Evolutionary conservation across 2,329 filamentous ascomycete genomes (phyloP).

Genomic region (Penicillium sp.): DNA sequence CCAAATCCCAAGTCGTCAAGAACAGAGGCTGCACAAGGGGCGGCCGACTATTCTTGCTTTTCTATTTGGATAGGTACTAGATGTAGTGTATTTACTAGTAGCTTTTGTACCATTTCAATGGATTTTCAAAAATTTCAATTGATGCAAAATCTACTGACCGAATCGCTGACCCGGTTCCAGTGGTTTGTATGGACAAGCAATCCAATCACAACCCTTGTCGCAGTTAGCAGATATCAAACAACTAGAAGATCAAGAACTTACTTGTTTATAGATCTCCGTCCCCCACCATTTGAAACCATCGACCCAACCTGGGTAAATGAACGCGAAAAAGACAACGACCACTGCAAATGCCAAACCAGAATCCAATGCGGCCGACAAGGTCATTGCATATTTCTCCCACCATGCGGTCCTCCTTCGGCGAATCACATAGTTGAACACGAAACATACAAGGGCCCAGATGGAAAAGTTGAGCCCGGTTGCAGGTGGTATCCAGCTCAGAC

Average conservation of each 20-base stretch:
- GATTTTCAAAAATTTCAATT: background rate
- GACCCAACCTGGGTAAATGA: constrained; percentile 78
- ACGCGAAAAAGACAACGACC: constrained; percentile 80
- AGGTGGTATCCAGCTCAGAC: constrained; percentile 81
- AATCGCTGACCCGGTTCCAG: constrained; percentile 66
- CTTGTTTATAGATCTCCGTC: constrained; percentile 76
- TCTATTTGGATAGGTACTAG: background rate
- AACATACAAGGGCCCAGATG: constrained; percentile 83
- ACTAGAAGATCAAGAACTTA: constrained; percentile 23
- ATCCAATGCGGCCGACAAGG: constrained; percentile 77
- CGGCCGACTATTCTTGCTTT: background rate
- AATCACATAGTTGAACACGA: constrained; percentile 75
- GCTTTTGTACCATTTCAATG: background rate
- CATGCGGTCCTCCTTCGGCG: constrained; percentile 69
- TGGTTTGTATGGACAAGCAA: constrained; percentile 69
- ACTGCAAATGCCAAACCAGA: constrained; percentile 80
- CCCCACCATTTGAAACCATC: constrained; percentile 81
- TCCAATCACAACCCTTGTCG: constrained; percentile 74
- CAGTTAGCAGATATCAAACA: background rate
- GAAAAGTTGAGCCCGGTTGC: constrained; percentile 83
- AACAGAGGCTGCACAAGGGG: background rate
- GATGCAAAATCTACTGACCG: constrained; percentile 49
- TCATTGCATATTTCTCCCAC: constrained; percentile 94
- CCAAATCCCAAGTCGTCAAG: background rate
- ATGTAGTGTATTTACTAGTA: background rate